Evolutionary conservation across 805 yeast species (phyloP).

Genomic region (Candida sakaeoensis): DNA sequence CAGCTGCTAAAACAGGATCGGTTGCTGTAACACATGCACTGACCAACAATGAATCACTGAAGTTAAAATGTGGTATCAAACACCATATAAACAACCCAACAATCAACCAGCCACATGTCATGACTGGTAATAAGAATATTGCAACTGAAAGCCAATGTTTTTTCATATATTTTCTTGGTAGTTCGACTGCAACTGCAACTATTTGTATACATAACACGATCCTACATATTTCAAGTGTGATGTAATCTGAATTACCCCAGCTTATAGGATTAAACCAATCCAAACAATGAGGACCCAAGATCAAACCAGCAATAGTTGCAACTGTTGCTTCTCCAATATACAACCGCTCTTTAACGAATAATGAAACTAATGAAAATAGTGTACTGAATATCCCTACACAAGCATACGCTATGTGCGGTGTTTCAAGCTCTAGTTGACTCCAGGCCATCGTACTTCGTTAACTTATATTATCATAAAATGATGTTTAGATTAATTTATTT

Average conservation of each 20-base stretch:
- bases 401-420: conserved; percentile 85
- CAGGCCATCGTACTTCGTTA: conserved; percentile 14
- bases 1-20: conserved; percentile 92
- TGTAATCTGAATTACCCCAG: conserved; percentile 83
- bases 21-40: conserved; percentile 93
- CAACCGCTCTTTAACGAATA: conserved; percentile 76
- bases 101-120: conserved; percentile 87
- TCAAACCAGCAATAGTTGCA: conserved; percentile 79
- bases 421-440: conserved; percentile 34
- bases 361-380: conserved; percentile 74
- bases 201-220: conserved; percentile 83
- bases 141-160: conserved; percentile 78
- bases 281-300: conserved; percentile 83
- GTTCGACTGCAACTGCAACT: conserved; percentile 91
- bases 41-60: conserved; percentile 67
- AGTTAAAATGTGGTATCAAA: conserved; percentile 67
- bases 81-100: conserved; percentile 78
- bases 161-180: conserved; percentile 85
- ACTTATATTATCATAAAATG: no score
- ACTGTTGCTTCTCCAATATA: conserved; percentile 91
- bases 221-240: conserved; percentile 80
- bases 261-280: conserved; percentile 77
- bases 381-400: conserved; percentile 80
- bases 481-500: no score
- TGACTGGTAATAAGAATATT: conserved; percentile 74